Base-by-base conservation (phyloP, 495 filamentous ascomycete genomes). In the Penicillium goetzii region DNA sequence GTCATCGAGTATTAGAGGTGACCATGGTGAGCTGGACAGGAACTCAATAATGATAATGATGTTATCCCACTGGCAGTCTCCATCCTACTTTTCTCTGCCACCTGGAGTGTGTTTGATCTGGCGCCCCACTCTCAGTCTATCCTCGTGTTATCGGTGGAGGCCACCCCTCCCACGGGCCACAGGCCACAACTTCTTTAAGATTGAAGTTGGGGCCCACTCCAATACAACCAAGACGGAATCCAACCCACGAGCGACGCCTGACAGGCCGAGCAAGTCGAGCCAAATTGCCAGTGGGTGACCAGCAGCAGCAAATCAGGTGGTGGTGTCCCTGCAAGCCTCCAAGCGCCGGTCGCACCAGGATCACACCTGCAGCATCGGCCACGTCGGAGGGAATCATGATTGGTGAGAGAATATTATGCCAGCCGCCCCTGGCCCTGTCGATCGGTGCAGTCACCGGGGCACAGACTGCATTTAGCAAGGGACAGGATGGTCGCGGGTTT, bases 321-420 rank as follows among this genome's bases (percentile, higher is more conserved):
- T 34, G 21, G 56, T 53, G 47, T 58, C 59, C 61, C 66, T 68
- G 66, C 59, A 63, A 53, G 26, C 32, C 55, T 47, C 47, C 51
- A 61, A 59, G 65, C 65, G 61, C 66, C 62, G 28, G 61, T 57
- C 59, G 65, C 59, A 63, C 61, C 68, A 62, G 61, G 58, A 66
- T 53, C 62, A 61, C 59, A 33, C 59, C 28, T 56, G 51, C 59
- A 52, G 56, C 56, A 38, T 56, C 56, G 63, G 60, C 53, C 23
- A 36, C 40, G 49, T 62, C 49, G 36, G 50, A 8, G 59, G 23
- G 17, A 2, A 19, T 28, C 0, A n/a, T 65, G 66, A 68, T 68
- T 68, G 66, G 66, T 49, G 50, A 15, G 19, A 38, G 28, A 15
- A 58, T 36, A 41, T 49, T 47, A 21, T 57, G 43, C 43, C 43